Conservation (phyloP, 2,329 filamentous ascomycete species). For the Plectosphaerella cucumerina region DNA sequence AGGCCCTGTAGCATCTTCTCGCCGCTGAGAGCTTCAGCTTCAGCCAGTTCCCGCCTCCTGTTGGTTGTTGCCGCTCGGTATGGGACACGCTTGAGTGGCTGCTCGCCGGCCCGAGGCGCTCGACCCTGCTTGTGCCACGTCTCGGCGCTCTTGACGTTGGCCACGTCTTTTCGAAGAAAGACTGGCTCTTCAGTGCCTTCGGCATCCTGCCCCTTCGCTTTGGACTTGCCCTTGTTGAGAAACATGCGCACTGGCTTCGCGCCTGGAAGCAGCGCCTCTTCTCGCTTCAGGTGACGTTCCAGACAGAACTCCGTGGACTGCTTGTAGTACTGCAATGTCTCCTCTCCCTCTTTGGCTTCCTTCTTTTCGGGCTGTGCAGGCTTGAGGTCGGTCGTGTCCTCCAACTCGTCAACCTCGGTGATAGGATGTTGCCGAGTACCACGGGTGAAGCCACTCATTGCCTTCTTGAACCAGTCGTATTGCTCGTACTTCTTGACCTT, state of each 20-base stretch:
- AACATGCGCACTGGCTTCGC: slow-evolving; percentile 73
- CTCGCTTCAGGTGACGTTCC: slow-evolving; percentile 80
- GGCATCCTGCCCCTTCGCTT: slow-evolving; percentile 26
- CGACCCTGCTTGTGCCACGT: slow-evolving; percentile 98
- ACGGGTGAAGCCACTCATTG: slow-evolving; percentile 67
- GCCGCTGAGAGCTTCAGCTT: slow-evolving; percentile 74
- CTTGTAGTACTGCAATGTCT: slow-evolving; percentile 86
- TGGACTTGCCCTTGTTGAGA: slow-evolving; percentile 66
- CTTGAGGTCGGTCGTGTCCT: slow-evolving; percentile 74
- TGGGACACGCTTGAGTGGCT: slow-evolving; percentile 80
- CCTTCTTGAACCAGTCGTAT: slow-evolving; percentile 83
- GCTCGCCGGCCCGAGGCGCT: slow-evolving; percentile 63
- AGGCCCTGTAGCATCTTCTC: slow-evolving; percentile 83
- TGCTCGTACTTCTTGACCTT: slow-evolving; percentile 73
- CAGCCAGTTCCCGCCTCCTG: slow-evolving; percentile 82
- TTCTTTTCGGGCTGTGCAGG: slow-evolving; percentile 70
- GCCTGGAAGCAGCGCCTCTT: slow-evolving; percentile 75
- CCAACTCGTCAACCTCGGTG: slow-evolving; percentile 72
- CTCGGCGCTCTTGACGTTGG: slow-evolving; percentile 84
- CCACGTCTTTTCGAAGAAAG: slow-evolving; percentile 73
- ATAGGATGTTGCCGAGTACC: slow-evolving; percentile 44
- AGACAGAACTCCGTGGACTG: slow-evolving; percentile 80
- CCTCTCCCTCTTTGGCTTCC: slow-evolving; percentile 67
- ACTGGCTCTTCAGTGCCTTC: slow-evolving; percentile 75
- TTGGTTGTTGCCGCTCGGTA: slow-evolving; percentile 88